Evolutionary conservation across 345 rosid species (phyloP).

Genomic region (Gossypium anomalum): DNA sequence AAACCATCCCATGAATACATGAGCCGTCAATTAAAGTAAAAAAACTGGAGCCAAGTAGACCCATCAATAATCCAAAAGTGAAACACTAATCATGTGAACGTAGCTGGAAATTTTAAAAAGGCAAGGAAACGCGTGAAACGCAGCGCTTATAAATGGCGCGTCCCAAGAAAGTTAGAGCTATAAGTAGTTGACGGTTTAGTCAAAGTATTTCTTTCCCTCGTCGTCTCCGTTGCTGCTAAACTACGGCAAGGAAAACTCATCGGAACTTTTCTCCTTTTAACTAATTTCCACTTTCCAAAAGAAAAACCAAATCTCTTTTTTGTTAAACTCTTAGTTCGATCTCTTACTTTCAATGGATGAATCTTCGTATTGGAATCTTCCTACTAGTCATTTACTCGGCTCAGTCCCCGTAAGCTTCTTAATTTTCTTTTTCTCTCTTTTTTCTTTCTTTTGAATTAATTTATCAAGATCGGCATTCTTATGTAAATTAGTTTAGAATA

Average conservation of each 20-base stretch:
- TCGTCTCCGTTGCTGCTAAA: constrained; percentile 16
- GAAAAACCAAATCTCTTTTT: background rate
- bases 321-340: constrained; percentile 10
- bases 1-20: no score
- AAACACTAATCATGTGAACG: background rate
- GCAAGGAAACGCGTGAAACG: background rate
- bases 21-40: background rate
- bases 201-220: constrained; percentile 18
- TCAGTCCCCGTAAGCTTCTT: constrained; percentile 72
- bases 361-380: constrained; percentile 46
- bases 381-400: constrained; percentile 76
- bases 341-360: constrained; percentile 48
- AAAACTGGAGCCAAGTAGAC: background rate
- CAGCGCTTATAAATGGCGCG: constrained; percentile 22
- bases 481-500: background rate
- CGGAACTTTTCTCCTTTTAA: background rate
- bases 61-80: background rate
- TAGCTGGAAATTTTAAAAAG: background rate
- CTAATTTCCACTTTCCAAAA: background rate
- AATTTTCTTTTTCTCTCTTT: background rate
- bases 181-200: background rate
- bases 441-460: background rate
- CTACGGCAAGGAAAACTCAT: constrained; percentile 16
- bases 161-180: background rate
- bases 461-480: background rate